Evolutionary conservation across 2,329 filamentous ascomycete species (phyloP), one percentile per base, ranked within the genome.

Genomic region (Teratosphaeria gauchensis): DNA sequence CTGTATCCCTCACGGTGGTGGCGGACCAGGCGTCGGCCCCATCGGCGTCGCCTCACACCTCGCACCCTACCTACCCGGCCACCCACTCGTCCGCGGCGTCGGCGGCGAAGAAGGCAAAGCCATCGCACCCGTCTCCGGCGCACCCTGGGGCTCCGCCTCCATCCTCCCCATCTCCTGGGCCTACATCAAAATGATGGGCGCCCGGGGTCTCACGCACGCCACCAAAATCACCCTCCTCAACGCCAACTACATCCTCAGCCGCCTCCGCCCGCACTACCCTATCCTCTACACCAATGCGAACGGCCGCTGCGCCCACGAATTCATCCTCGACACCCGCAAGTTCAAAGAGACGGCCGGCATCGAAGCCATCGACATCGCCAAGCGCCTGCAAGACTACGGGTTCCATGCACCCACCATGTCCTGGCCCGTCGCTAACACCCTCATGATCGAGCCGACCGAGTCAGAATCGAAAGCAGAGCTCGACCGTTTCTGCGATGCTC

Each of bases 381-480:
- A 97, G 81, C 89, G 92, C 63, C 84, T 97, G 21, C 92, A 96
- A 75, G 92, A 97, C 72, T 97, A 95, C 72, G 92, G 92, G 51
- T 97, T 97, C 83, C 92, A 97, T 75, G 89, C 92, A 1, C 92
- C 92, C 0, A 97, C 92, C 56, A 96, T 97, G 92, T 91, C 86
- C 72, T 96, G 90, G 89, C 92, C 92, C 1, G 91, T 97, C 1
- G 83, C 90, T 56, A 95, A 95, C 76, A 96, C 92, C 0, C 84
- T 97, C 52, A 97, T 97, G 92, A 95, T 97, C 65, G 92, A 97
- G 78, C 92, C 92, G 1, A 97, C 92, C 0, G 92, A 96, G 77
- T 92, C 87, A 14, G 92, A 97, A 79, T 89, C 84, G 75, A 92
- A 94, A 73, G 87, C 87, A 62, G 92, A 97, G 78, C 83, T 97